These are phyloP conservation scores for Kregervanrija delftensis DNA, from an alignment of 805 yeast species.

Conservation along the genomic window DNA sequence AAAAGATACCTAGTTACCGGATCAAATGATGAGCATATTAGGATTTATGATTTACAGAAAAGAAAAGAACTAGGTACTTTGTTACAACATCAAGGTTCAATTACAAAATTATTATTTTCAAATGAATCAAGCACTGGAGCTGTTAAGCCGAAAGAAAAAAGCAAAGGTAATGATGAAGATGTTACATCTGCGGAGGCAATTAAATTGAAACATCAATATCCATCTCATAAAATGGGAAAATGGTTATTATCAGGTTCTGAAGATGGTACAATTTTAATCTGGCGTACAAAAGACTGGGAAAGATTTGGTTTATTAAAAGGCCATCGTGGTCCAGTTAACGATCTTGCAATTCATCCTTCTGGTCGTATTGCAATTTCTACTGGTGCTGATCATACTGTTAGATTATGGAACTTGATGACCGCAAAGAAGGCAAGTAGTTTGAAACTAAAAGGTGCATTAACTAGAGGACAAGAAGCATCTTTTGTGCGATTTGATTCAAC, in stretches of 20 bases:
- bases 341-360: slow-evolving; percentile 81
- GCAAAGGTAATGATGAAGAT: slow-evolving; percentile 6
- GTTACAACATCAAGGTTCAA: slow-evolving; percentile 80
- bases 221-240: slow-evolving; percentile 48
- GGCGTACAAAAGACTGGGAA: slow-evolving; percentile 99
- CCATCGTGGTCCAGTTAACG: slow-evolving; percentile 77
- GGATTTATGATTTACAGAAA: slow-evolving; percentile 88
- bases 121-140: slow-evolving; percentile 29
- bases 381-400: slow-evolving; percentile 73
- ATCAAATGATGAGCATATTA: slow-evolving; percentile 90
- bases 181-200: slow-evolving; percentile 5
- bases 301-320: slow-evolving; percentile 82
- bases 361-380: slow-evolving; percentile 89
- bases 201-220: slow-evolving; percentile 2
- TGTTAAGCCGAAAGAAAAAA: neutral
- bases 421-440: slow-evolving; percentile 85
- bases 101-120: slow-evolving; percentile 71
- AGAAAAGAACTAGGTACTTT: slow-evolving; percentile 90
- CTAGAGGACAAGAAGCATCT: slow-evolving; percentile 43
- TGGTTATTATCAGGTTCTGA: slow-evolving; percentile 91
- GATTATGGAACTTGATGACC: slow-evolving; percentile 96
- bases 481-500: slow-evolving; percentile 33
- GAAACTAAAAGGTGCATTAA: slow-evolving; percentile 64
- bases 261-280: slow-evolving; percentile 81
- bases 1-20: slow-evolving; percentile 87